A percentile compares a stretch with the other conserved stretches of the same genome.
These are phyloP conservation scores for Dryas drummondii DNA, from an alignment of 306 rosid species.

Conservation along the genomic window DNA sequence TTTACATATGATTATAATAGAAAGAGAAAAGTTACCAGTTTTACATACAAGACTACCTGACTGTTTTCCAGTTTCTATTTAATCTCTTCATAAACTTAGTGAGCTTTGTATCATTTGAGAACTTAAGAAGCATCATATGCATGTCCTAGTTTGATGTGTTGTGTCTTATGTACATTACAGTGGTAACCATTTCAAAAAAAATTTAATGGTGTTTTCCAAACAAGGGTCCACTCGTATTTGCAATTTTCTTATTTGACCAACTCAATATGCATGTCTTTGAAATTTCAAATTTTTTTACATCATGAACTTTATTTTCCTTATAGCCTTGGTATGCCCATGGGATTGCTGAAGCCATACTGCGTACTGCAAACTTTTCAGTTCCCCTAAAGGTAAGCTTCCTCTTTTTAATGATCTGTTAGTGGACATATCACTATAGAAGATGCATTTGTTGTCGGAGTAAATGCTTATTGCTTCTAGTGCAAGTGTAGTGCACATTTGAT, in stretches of 20 bases:
- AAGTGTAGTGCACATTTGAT: neutral
- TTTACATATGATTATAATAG: neutral
- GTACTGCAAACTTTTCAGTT: constrained; percentile 94
- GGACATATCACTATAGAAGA: neutral
- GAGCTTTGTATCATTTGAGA: constrained; percentile 6
- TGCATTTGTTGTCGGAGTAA: neutral
- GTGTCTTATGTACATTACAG: neutral
- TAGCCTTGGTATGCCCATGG: constrained; percentile 99
- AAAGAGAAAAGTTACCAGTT: neutral
- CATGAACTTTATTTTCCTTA: constrained; percentile 25
- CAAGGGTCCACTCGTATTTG: neutral
- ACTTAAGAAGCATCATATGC: neutral
- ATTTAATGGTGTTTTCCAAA: neutral
- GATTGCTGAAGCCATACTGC: constrained; percentile 96
- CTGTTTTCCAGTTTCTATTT: neutral
- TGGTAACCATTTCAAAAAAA: neutral
- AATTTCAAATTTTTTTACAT: constrained; percentile 15
- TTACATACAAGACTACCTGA: neutral
- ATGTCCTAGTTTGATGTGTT: neutral
- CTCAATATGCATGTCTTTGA: constrained; percentile 4
- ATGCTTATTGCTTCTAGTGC: neutral
- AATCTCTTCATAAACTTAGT: neutral
- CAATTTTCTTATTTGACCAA: neutral
- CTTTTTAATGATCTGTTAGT: neutral
- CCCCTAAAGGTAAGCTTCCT: constrained; percentile 77